Base-by-base conservation (phyloP, 345 rosid species). In the Dimocarpus longan region DNA sequence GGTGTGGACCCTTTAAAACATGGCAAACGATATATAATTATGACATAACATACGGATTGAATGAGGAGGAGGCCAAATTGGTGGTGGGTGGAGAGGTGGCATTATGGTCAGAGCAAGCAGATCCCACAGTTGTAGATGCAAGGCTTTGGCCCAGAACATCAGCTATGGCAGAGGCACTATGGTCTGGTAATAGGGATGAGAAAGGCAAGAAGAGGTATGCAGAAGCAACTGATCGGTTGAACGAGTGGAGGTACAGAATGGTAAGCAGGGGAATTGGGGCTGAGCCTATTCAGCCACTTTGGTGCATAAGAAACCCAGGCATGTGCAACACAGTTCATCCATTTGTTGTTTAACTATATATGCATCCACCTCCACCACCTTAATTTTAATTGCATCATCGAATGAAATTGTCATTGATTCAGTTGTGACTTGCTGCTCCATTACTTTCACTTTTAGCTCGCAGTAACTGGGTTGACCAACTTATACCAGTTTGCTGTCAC, bases 51-150 rank as follows among this genome's bases (percentile, higher is more conserved):
- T 71, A 88, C 67, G 94, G 95, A 28, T 81, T 93, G 83, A 83
- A 84, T 16, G 82, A 86, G 76, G 96, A 89, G 68, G 96, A 95
- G 82, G 88, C 89, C 32, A 86, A 84, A 73, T 79, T 93, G 76
- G 99, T 93, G 40, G 73, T 95, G 2, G 99, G 98, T 40, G 97
- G 97, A 50, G 99, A 93, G 78, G 98, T 93, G 63, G 97, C 93
- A 18, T 80, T 93, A 68, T 95, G 96, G 98, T 95, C 98, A n/a
- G 99, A 93, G 82, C 97, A 95, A 83, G 92, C 95, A 19, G 95
- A 92, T 28, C 83, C 93, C 0, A 82, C 88, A 0, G 93, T 91
- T 76, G 62, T 95, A 76, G 98, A 95, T 56, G 48, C 82, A 44
- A 78, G 90, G 82, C 46, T 92, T 67, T 95, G 99, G 99, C 99